Base-by-base conservation (phyloP, 148 eudicot species). In the Chenopodium album region DNA sequence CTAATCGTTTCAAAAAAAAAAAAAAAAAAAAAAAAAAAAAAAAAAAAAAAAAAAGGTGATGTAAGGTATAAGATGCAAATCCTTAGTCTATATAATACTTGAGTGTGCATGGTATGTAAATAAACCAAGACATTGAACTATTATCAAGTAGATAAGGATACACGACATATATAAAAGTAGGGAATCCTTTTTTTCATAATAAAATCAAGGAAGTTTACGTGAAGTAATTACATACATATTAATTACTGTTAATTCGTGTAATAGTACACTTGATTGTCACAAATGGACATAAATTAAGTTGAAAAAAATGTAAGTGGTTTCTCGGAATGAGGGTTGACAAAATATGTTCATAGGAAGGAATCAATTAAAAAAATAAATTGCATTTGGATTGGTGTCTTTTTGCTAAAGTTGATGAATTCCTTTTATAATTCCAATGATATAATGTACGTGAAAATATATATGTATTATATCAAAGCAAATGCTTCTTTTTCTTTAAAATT, bases 371-470 rank as follows among this genome's bases (percentile, higher is more conserved):
- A 75, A 79, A 70, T 26, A 74, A 5, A 41, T 41, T 41, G 79
- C 75, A 84, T 67, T 1, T 84, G 86, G 85, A 84, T 79, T 83
- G 75, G 48, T 60, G 79, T 79, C 81, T 79, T 83, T 78, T 75
- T 69, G 72, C 46, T 83, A 79, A 79, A 78, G 81, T 83, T 56
- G 71, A 10, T 59, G 13, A 74, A 81, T 11, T 74, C 78, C 78
- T 81, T 80, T 80, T 81, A 65, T 73, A 81, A 75, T 74, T 73
- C 83, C 83, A 74, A 81, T 73, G 59, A 80, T 72, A 71, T 80
- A 70, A 74, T 6, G 44, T 41, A 41, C 44, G 44, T 41, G 44
- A 41, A 41, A 5, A 41, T 41, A 41, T 41, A 66, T 46, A n/a
- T 56, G 29, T 59, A 20, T n/a, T 1, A 28, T 26, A 23, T 73